A percentile compares a stretch with the other conserved stretches of the same genome.
Evolutionary conservation across 1,284 basidiomycete species (phyloP).

Genomic region (Gymnopus androsaceus): DNA sequence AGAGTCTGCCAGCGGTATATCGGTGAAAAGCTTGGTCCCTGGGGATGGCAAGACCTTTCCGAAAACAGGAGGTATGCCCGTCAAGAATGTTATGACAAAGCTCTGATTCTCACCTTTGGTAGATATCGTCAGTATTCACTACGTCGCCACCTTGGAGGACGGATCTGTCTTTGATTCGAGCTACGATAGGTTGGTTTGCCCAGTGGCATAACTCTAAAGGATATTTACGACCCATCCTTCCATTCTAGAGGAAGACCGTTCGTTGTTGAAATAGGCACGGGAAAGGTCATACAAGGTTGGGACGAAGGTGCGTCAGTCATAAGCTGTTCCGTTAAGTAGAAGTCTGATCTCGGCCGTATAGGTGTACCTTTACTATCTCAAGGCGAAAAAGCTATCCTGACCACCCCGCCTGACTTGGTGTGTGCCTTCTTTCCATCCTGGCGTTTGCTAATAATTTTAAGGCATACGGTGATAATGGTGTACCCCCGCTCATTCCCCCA

Average conservation of each 20-base stretch:
- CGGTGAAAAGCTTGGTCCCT: conserved; percentile 39
- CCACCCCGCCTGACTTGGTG: conserved; percentile 53
- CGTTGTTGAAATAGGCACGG: conserved; percentile 60
- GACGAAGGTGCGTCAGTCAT: too few species aligned
- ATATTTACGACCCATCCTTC: too few species aligned
- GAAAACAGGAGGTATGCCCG: conserved; percentile 46
- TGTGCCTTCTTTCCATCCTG: conserved; percentile 7
- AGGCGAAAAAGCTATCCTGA: conserved; percentile 64
- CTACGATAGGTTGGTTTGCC: conserved; percentile 20
- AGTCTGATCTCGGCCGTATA: too few species aligned
- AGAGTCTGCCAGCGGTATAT: conserved; percentile 44
- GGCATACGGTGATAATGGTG: conserved; percentile 57
- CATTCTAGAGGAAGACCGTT: conserved; percentile 48
- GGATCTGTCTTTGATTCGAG: conserved; percentile 28
- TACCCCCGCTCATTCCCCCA: conserved; percentile 67
- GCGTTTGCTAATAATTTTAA: conserved; percentile 24
- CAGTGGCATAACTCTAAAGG: too few species aligned
- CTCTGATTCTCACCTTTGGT: conserved; percentile 12
- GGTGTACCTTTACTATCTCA: conserved; percentile 63
- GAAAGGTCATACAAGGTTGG: conserved; percentile 74
- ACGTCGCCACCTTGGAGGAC: conserved; percentile 31
- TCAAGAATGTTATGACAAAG: neutral
- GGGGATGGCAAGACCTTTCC: conserved; percentile 52
- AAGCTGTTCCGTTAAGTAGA: too few species aligned
- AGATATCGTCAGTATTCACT: conserved; percentile 47